A percentile compares a stretch with the other conserved stretches of the same genome.
Evolutionary conservation across 768 basidiomycete genomes (phyloP).

Genomic region (Rickenella mellea): DNA sequence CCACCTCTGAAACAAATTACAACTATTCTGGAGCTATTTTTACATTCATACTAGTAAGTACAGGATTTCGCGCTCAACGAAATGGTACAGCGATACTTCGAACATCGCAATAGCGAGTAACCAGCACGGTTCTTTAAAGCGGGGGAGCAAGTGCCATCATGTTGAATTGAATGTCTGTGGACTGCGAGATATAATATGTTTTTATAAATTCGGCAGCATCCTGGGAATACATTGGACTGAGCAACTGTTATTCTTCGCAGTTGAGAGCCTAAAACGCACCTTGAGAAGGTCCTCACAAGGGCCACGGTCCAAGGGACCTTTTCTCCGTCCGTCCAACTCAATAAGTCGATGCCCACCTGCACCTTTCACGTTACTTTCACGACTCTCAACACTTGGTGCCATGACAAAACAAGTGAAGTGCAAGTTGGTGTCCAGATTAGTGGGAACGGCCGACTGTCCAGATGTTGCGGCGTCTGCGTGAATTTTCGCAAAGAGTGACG

Average conservation of each 20-base stretch:
- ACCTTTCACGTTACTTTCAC: constrained; percentile 16
- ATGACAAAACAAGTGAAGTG: constrained; percentile 87
- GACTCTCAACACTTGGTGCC: constrained; percentile 37
- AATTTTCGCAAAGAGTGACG: constrained; percentile 62
- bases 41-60: too few relatives aligned
- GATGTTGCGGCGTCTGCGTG: constrained; percentile 60
- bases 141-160: constrained; percentile 47
- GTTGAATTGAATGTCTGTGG: constrained; percentile 51
- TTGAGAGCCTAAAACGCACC: constrained; percentile 22
- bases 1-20: too few relatives aligned
- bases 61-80: too few relatives aligned
- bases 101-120: too few relatives aligned
- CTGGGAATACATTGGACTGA: constrained; percentile 21
- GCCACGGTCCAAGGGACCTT: constrained; percentile 76
- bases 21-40: too few relatives aligned
- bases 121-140: not conserved
- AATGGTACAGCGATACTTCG: too few relatives aligned
- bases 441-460: constrained; percentile 62
- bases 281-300: constrained; percentile 47
- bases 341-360: constrained; percentile 37
- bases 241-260: not conserved
- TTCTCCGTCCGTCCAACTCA: constrained; percentile 77
- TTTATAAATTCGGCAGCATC: constrained; percentile 59
- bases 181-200: constrained; percentile 44
- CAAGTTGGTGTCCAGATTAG: constrained; percentile 58